Conservation (phyloP, 768 basidiomycete genomes). For the Collybia mongolica region DNA sequence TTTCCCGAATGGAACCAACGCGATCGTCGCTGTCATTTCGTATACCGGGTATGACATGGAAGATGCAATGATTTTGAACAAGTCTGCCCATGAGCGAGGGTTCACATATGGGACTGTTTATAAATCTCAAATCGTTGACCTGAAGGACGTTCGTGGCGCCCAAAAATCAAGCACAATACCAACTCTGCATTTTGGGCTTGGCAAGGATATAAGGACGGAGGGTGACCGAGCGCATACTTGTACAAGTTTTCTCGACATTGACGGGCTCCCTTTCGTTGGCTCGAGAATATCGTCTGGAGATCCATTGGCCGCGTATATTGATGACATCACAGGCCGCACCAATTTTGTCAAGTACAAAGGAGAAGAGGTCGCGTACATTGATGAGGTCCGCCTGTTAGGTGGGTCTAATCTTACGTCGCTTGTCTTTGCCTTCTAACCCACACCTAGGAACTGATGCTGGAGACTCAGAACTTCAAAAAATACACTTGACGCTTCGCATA, state of each 20-base stretch:
- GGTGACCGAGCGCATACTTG: conserved; percentile 46
- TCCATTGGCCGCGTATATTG: conserved; percentile 81
- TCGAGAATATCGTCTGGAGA: conserved; percentile 69
- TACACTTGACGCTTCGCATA: conserved; percentile 91
- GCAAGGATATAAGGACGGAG: conserved; percentile 59
- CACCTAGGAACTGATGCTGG: conserved; percentile 77
- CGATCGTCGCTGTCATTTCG: conserved; percentile 98
- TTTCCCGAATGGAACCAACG: conserved; percentile 98
- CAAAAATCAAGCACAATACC: conserved; percentile 54
- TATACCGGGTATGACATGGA: conserved; percentile 99
- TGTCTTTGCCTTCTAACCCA: conserved; percentile 4
- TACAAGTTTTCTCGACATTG: conserved; percentile 61
- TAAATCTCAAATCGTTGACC: conserved; percentile 90
- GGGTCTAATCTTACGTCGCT: conserved; percentile 15
- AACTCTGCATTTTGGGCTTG: conserved; percentile 88
- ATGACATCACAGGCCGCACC: conserved; percentile 82
- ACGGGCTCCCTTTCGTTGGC: conserved; percentile 86
- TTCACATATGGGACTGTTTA: conserved; percentile 97
- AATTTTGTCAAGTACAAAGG: conserved; percentile 94
- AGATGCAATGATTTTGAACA: conserved; percentile 99
- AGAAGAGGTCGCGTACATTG: conserved; percentile 87
- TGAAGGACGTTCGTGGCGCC: conserved; percentile 76
- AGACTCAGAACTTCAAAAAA: conserved; percentile 85
- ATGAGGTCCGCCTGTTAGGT: conserved; percentile 91
- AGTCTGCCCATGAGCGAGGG: conserved; percentile 96